Base-by-base conservation (phyloP, 768 basidiomycete genomes). In the Lactarius sanguifluus region DNA sequence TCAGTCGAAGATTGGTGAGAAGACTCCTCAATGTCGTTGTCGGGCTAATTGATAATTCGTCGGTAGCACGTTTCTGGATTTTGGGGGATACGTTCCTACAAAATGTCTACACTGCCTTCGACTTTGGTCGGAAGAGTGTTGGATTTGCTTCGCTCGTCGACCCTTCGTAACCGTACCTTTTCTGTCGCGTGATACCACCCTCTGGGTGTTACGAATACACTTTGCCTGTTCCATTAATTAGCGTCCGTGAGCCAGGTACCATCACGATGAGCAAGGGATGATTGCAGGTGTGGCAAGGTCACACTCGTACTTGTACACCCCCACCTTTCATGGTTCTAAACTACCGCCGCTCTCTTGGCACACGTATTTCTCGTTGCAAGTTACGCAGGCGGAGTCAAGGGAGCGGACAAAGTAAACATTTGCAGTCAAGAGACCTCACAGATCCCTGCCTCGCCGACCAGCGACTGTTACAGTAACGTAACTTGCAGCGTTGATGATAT, bases 1-100 rank as follows among this genome's bases (percentile, higher is more conserved):
- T 54, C 38, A 50, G 2, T 30, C 65, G 10, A 54, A 20, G 25
- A n/a, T 47, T 25, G 34, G 47, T 52, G 28, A 36, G 56, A 57
- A 23, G 30, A 57, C n/a, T 58, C 16, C 50, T 10, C 41, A 16
- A 16, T 43, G 12, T 1, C 36, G 1, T 32, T 20, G 38, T 23
- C 6, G 8, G 16, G 30, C 52, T 34, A 12, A 38, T 30, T 30
- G 32, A 54, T 34, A 30, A 23, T 30, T 30, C 12, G 28, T 50
- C 18, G 5, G 25, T 20, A 54, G 20, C 8, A 25, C 30, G 32
- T 32, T 62, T 66, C 60, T 60, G 65, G 65, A 61, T 66, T 38
- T 18, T 66, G 20, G 65, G 65, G 38, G 65, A 66, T 40, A 54
- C 61, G 12, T 61, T 66, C 43, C 30, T 66, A 40, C 65, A 41